Evolutionary conservation across 2,329 filamentous ascomycete species (phyloP), one percentile per base, ranked within the genome.

Genomic region (Cephalotrichum gorgonifer): DNA sequence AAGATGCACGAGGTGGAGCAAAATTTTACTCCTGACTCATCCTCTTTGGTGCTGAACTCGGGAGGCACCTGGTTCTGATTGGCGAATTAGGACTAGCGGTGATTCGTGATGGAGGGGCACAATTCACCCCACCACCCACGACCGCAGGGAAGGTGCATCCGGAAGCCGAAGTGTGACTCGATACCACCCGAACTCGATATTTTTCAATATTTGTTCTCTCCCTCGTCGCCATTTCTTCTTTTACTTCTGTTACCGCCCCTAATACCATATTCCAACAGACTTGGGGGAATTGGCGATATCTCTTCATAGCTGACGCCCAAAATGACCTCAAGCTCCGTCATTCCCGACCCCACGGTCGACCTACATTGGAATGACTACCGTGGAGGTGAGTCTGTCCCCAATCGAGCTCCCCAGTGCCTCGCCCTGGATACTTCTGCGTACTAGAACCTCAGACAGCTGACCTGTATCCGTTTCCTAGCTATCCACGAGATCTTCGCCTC

Each of bases 401-500:
- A 7, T 12, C 3, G 22, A 17, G 30, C 15, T 25, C 25, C 17
- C 14, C 23, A 12, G 4, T 30, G 8, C 15, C 23, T 15, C n/a
- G 33, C 25, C 23, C n/a, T 51, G 20, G 23, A 14, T 45, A 44
- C 26, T 15, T 25, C 20, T 5, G 3, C 8, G 22, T 39, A 6
- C 14, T 20, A n/a, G 26, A 12, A 22, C 9, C 15, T 23, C 15
- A 20, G 27, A n/a, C 17, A 4, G 27, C 22, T 47, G 17, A 48
- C 25, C n/a, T 17, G 6, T 15, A 11, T 26, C n/a, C 35, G n/a
- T 20, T 20, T 11, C 2, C 33, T 55, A 50, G 54, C 83, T 14
- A 88, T 89, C 56, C 82, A 88, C 57, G 78, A 86, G 50, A 78
- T 82, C 54, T 89, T 89, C 58, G 68, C 70, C 49, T 64, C 67